These are phyloP conservation scores for Periconia digitata DNA, from an alignment of 2,329 filamentous ascomycete genomes.

Conservation along the genomic window DNA sequence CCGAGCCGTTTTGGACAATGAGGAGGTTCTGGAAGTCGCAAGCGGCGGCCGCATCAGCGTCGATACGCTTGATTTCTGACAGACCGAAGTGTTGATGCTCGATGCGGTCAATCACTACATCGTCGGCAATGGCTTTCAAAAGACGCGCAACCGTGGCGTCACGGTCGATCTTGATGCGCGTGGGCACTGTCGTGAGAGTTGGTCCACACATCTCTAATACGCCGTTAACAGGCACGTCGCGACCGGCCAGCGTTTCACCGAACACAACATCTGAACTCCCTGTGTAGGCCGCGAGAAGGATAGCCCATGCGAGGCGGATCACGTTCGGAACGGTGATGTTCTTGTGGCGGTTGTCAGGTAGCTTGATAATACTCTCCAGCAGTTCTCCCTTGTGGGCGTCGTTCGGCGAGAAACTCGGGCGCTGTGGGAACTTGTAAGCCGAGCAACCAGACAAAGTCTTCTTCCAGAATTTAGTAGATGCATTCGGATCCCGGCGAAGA, in stretches of 20 bases:
- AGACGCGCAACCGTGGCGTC: conserved; percentile 25
- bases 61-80: conserved; percentile 44
- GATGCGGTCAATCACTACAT: conserved; percentile 28
- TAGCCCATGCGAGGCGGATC: conserved; percentile 36
- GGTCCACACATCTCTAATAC: conserved; percentile 41
- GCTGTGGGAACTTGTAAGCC: conserved; percentile 37
- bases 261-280: conserved; percentile 34
- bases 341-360: conserved; percentile 22
- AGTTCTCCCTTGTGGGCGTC: conserved; percentile 24
- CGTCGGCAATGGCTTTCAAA: conserved; percentile 21
- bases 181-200: conserved; percentile 43
- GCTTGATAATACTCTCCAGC: conserved; percentile 24
- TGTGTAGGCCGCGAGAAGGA: conserved; percentile 29
- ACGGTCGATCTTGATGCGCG: conserved; percentile 33
- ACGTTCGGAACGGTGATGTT: conserved; percentile 36
- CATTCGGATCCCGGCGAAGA: conserved; percentile 15
- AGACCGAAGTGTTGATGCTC: conserved; percentile 43
- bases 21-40: conserved; percentile 60
- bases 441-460: conserved; percentile 28
- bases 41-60: conserved; percentile 56
- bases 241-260: conserved; percentile 39
- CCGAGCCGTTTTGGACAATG: conserved; percentile 51
- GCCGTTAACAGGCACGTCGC: conserved; percentile 36
- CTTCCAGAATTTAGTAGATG: conserved; percentile 39
- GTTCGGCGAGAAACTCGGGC: conserved; percentile 18